A percentile compares a stretch with the other conserved stretches of the same genome.
Conservation (phyloP, 2,329 filamentous ascomycete genomes). For the Alternaria gansuensis region DNA sequence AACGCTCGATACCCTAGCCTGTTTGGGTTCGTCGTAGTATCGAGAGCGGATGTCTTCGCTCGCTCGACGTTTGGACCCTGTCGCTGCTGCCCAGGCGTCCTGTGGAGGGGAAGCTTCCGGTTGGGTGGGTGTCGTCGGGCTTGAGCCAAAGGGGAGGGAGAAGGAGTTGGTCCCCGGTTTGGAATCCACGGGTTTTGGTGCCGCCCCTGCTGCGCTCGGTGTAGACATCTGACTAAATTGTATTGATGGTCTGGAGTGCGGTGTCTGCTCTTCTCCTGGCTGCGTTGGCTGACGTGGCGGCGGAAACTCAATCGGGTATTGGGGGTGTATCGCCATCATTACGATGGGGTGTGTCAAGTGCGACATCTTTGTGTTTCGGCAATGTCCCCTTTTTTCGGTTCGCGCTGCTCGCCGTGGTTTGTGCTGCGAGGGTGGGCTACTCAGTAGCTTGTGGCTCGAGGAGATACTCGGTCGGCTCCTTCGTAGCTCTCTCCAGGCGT, state of each 20-base stretch:
- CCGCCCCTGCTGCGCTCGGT: too few relatives aligned
- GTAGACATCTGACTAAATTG: too few relatives aligned
- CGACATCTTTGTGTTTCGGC: neutral
- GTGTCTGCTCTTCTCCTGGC: neutral
- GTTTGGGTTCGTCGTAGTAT: neutral
- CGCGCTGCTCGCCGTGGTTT: neutral
- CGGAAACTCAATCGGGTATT: neutral
- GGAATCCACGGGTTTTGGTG: neutral
- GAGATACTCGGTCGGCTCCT: neutral
- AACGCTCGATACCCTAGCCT: neutral
- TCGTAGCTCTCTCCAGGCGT: neutral
- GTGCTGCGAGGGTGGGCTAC: neutral
- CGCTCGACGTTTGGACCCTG: neutral
- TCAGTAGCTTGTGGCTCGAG: neutral
- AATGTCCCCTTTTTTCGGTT: neutral
- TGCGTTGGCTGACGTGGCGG: neutral
- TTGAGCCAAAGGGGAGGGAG: neutral
- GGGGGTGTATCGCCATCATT: neutral
- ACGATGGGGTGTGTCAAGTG: conserved; percentile 4
- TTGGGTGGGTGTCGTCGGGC: neutral
- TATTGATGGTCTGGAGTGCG: too few relatives aligned
- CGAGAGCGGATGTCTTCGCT: neutral
- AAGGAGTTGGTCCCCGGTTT: too few relatives aligned
- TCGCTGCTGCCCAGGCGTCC: neutral
- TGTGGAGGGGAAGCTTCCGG: neutral